Evolutionary conservation across 164 flowering plant species (phyloP).

Genomic region (Houttuynia cordata): DNA sequence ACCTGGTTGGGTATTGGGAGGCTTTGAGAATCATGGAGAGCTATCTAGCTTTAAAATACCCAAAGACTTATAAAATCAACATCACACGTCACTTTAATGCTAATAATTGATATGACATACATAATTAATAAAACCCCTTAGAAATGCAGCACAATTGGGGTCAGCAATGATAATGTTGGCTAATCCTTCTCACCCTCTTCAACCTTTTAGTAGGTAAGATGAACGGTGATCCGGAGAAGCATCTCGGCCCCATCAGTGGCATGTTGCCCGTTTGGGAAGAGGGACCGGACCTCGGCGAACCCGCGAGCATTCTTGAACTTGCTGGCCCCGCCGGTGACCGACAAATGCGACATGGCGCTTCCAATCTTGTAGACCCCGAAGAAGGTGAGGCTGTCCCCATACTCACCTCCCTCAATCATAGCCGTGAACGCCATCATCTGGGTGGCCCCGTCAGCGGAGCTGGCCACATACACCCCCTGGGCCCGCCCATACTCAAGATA

Average conservation of each 20-base stretch:
- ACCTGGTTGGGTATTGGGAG: too few species aligned
- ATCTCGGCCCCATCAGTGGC: conserved; percentile 59
- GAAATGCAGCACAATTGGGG: too few species aligned
- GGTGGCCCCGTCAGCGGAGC: conserved; percentile 45
- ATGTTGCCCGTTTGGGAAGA: conserved; percentile 53
- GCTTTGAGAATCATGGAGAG: too few species aligned
- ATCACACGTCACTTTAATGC: too few species aligned
- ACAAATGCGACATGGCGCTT: conserved; percentile 43
- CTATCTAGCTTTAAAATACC: too few species aligned
- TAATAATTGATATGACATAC: too few species aligned
- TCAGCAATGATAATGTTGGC: too few species aligned
- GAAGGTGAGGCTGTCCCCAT: conserved; percentile 68
- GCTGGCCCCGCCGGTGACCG: conserved; percentile 77
- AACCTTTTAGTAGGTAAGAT: conserved; percentile 31
- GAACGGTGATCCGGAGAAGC: conserved; percentile 54
- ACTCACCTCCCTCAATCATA: conserved; percentile 73
- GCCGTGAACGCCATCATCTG: conserved; percentile 80
- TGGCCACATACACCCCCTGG: conserved; percentile 64
- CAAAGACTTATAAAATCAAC: too few species aligned
- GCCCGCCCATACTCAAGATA: conserved; percentile 38
- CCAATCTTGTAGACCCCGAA: conserved; percentile 63
- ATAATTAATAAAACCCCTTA: too few species aligned
- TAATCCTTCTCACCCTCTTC: background rate
- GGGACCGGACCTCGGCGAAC: conserved; percentile 55
- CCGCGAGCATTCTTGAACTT: conserved; percentile 68